Base-by-base conservation (phyloP, 192 early-diverging fungal species). In the Backusella tuberculispora region DNA sequence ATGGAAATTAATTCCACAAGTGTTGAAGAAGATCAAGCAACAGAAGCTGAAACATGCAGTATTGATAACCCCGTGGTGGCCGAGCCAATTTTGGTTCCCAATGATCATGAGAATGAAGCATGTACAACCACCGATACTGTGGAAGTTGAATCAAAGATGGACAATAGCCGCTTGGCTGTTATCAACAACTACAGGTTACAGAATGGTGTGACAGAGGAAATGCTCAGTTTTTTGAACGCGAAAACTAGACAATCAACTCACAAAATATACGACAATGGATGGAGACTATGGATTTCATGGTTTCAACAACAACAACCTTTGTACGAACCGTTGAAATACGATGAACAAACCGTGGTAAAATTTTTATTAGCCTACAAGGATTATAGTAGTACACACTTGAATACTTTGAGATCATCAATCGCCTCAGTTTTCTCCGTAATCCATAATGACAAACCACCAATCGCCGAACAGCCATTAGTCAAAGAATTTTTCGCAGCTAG, bases 161-260 rank as follows among this genome's bases (percentile, higher is more conserved):
- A 19, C 41, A 2, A 21, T 68, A 43, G 41, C 41, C 66, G 43
- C 41, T 21, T 68, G 17, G 66, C 41, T 44, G 21, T 68, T 68
- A 68, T 68, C 66, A 45, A 43, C 66, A 68, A 68, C 43, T n/a
- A 43, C 7, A 68, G 43, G 7, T 45, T 21, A 12, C 5, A 42
- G n/a, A 42, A 42, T 68, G 66, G 66, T 68, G 6, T 68, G 19
- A n/a, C 15, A 45, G 42, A 44, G 14, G 43, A 68, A 7, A 68
- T 5, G 8, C 21, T 44, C 1, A 21, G 45, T 3, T 43, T 21
- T 45, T 19, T 68, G 1, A 68, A 68, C n/a, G 8, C 24, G 10
- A 63, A 63, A 29, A 29, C 29, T 43, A n/a, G 41, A 45, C 42
- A 21, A 21, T 43, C 66, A 1, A 43, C 19, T 17, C 66, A 45